These are phyloP conservation scores for Aureobasidium sp. DNA, from an alignment of 2,329 filamentous ascomycete species.

Conservation along the genomic window DNA sequence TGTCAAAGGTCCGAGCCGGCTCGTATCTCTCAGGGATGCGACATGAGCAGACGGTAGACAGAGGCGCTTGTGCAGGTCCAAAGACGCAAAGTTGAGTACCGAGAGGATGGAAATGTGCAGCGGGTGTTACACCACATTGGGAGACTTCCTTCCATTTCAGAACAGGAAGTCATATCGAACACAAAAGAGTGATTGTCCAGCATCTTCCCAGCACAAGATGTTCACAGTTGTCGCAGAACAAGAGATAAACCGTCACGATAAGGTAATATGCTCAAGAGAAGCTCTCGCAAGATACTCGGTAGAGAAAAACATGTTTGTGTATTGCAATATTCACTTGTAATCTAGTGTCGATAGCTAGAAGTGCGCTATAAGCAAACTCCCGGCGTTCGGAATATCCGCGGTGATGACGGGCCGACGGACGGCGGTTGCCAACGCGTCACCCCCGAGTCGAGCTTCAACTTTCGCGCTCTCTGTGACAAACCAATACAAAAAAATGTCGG, in stretches of 20 bases:
- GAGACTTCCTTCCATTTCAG: background rate
- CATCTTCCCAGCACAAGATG: background rate
- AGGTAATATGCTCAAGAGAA: no score
- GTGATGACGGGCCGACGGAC: background rate
- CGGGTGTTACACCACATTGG: background rate
- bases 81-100: slow-evolving; percentile 12
- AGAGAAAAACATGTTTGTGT: background rate
- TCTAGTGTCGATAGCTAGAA: background rate
- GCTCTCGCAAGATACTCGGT: no score
- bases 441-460: background rate
- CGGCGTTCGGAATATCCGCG: background rate
- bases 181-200: background rate
- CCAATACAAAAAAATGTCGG: slow-evolving; percentile 59
- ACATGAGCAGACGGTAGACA: background rate
- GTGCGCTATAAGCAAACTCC: background rate
- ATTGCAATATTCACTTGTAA: background rate
- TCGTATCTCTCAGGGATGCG: background rate
- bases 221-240: background rate
- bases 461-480: slow-evolving; percentile 12
- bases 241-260: background rate
- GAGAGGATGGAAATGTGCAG: slow-evolving; percentile 6
- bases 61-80: slow-evolving; percentile 6
- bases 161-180: background rate
- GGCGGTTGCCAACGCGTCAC: background rate
- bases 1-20: background rate